Evolutionary conservation across 768 basidiomycete species (phyloP).

Genomic region (Amanita inopinata): DNA sequence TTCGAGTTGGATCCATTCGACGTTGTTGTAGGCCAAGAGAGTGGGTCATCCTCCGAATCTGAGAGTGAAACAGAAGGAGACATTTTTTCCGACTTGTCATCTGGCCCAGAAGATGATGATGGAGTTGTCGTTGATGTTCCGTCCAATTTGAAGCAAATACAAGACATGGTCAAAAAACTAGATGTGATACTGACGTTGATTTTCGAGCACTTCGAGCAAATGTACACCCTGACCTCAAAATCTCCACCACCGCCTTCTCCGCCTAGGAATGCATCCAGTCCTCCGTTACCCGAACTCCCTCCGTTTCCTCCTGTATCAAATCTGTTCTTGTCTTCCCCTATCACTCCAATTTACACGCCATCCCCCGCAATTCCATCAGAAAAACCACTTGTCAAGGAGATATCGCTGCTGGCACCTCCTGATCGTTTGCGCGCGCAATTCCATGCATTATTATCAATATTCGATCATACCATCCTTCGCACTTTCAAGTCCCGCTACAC

Average conservation of each 20-base stretch:
- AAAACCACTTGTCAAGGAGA: slow-evolving; percentile 14
- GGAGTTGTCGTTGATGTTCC: slow-evolving; percentile 30
- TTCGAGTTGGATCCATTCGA: slow-evolving; percentile 86
- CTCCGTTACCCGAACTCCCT: slow-evolving; percentile 27
- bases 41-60: slow-evolving; percentile 45
- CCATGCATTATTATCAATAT: slow-evolving; percentile 82
- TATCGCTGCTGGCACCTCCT: not conserved
- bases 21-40: slow-evolving; percentile 69
- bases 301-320: slow-evolving; percentile 16
- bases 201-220: slow-evolving; percentile 73
- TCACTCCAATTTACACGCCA: slow-evolving; percentile 15
- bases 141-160: slow-evolving; percentile 57
- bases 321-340: not conserved
- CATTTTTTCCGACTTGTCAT: slow-evolving; percentile 66
- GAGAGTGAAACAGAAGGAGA: slow-evolving; percentile 39
- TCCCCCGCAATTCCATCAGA: slow-evolving; percentile 15
- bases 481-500: slow-evolving; percentile 98
- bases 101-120: slow-evolving; percentile 48
- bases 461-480: slow-evolving; percentile 86
- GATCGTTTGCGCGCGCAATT: slow-evolving; percentile 52
- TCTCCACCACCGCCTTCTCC: slow-evolving; percentile 8
- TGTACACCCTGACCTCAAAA: slow-evolving; percentile 18
- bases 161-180: slow-evolving; percentile 85
- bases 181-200: slow-evolving; percentile 80
- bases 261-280: slow-evolving; percentile 15